Conservation (phyloP, 495 filamentous ascomycete genomes). For the Schizothecium vesticola region DNA sequence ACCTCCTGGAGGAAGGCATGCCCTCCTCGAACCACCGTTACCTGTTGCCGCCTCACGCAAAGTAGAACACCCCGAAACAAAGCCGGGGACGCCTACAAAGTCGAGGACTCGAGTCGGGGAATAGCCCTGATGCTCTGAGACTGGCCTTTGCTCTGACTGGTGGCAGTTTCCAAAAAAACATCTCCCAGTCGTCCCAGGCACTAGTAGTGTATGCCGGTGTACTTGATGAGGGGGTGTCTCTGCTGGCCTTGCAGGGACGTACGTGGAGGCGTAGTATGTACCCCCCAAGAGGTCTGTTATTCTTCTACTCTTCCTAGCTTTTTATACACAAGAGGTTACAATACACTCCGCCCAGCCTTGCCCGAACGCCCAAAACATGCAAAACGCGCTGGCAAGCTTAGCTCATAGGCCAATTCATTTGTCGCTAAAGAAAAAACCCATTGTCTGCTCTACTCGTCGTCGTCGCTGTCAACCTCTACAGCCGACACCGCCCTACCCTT, state of each 20-base stretch:
- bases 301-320: background rate
- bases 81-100: no score
- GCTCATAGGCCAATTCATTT: background rate
- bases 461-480: conserved; percentile 36
- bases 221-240: background rate
- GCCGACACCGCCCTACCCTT: conserved; percentile 37
- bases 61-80: no score
- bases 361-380: background rate
- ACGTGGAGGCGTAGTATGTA: background rate
- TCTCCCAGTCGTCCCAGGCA: no score
- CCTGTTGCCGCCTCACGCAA: no score
- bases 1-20: no score
- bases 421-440: background rate
- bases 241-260: background rate
- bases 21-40: no score
- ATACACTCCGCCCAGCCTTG: background rate
- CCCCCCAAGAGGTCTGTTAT: background rate
- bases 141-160: no score
- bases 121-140: no score
- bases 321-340: background rate
- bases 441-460: conserved; percentile 10
- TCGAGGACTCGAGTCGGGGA: no score
- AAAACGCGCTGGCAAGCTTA: background rate
- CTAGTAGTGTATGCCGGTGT: background rate
- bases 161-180: no score